Percentiles rank a stretch among this genome's conserved stretches.
Conservation (phyloP, 495 filamentous ascomycete species). For the Daldinia caldariorum region DNA sequence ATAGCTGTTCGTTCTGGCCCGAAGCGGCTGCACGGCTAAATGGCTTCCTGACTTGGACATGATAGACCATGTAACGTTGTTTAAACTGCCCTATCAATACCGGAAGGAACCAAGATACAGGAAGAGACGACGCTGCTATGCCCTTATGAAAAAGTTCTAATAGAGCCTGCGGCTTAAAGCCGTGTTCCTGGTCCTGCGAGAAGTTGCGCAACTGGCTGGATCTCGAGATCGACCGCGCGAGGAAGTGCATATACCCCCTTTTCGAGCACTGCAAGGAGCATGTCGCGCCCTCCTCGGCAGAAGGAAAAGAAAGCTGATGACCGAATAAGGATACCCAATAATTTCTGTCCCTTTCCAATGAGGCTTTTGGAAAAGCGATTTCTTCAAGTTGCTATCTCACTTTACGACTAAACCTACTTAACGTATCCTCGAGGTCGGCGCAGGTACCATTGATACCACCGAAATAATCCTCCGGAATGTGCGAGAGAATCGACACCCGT, state of each 20-base stretch:
- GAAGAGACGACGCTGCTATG: background rate
- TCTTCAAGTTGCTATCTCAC: background rate
- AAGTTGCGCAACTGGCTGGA: background rate
- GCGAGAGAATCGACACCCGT: background rate
- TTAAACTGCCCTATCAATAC: background rate
- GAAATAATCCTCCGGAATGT: background rate
- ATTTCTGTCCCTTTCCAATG: background rate
- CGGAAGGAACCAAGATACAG: background rate
- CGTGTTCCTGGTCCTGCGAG: background rate
- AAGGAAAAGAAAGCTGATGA: background rate
- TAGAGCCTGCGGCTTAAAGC: background rate
- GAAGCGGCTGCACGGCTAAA: background rate
- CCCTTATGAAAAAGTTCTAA: no score
- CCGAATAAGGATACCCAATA: background rate
- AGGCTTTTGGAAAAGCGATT: background rate
- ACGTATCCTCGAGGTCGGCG: background rate
- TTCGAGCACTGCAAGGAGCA: background rate
- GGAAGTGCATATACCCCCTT: background rate
- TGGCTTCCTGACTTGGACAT: conserved; percentile 1
- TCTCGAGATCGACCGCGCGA: background rate
- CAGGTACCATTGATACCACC: background rate
- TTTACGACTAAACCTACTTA: background rate
- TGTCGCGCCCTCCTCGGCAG: background rate
- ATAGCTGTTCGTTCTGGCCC: background rate
- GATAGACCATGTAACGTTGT: background rate